Percentiles rank a stretch among this genome's conserved stretches.
These are phyloP conservation scores for Tilletia walkeri DNA, from an alignment of 1,284 basidiomycete species.

Conservation along the genomic window DNA sequence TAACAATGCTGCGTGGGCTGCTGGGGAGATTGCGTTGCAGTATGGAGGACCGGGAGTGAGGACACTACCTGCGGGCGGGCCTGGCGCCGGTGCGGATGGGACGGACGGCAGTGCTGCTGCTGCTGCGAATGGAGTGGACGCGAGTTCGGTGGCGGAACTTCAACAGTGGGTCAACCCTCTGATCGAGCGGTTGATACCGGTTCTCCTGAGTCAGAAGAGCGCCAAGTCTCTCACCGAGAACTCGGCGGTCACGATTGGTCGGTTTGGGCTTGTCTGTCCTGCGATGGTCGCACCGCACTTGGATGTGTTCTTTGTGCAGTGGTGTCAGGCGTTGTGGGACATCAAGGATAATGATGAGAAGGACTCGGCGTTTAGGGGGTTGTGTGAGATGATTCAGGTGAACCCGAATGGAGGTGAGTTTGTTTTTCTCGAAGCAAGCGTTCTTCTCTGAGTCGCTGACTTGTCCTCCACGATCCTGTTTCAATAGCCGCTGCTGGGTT, in stretches of 20 bases:
- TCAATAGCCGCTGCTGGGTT: slow-evolving; percentile 43
- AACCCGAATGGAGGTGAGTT: slow-evolving; percentile 66
- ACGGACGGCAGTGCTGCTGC: neutral
- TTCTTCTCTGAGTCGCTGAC: neutral
- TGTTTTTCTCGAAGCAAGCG: neutral
- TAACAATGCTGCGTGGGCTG: slow-evolving; percentile 99
- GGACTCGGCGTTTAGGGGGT: slow-evolving; percentile 96
- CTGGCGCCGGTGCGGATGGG: neutral
- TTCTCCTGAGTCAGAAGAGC: slow-evolving; percentile 83
- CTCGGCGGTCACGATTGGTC: slow-evolving; percentile 97
- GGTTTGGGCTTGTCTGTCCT: slow-evolving; percentile 90
- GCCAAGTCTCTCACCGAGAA: slow-evolving; percentile 95
- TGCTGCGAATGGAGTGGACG: neutral
- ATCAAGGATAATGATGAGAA: slow-evolving; percentile 99
- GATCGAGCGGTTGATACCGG: slow-evolving; percentile 84
- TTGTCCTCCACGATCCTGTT: neutral
- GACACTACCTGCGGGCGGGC: neutral
- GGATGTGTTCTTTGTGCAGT: slow-evolving; percentile 84
- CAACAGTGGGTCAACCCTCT: slow-evolving; percentile 62
- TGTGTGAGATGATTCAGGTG: slow-evolving; percentile 90
- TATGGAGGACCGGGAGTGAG: slow-evolving; percentile 28
- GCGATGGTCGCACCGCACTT: slow-evolving; percentile 82
- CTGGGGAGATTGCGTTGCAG: slow-evolving; percentile 81
- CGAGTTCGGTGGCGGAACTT: slow-evolving; percentile 29
- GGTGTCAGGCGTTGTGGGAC: slow-evolving; percentile 96